A percentile compares a stretch with the other conserved stretches of the same genome.
These are phyloP conservation scores for Thamnidium elegans DNA, from an alignment of 192 early-diverging fungal species.

Conservation along the genomic window DNA sequence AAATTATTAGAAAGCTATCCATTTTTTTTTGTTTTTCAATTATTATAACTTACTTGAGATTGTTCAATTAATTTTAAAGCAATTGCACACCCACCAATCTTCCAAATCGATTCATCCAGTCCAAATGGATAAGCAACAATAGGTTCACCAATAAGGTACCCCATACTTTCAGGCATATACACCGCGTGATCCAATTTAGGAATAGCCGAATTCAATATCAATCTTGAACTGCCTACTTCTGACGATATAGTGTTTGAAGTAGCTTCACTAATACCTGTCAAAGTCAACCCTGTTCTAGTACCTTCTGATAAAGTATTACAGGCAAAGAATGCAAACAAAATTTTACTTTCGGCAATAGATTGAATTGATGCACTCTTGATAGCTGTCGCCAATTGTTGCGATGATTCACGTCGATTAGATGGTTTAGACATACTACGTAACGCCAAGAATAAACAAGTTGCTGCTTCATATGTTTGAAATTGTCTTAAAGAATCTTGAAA, in stretches of 20 bases:
- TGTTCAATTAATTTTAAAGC: conserved; percentile 58
- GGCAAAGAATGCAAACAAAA: conserved; percentile 59
- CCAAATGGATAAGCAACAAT: conserved; percentile 55
- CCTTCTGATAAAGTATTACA: conserved; percentile 45
- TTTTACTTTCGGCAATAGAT: conserved; percentile 58
- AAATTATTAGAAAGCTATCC: background rate
- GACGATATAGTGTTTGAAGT: conserved; percentile 33
- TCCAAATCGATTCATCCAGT: conserved; percentile 68
- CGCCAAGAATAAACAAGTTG: conserved; percentile 50
- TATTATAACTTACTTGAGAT: conserved; percentile 47
- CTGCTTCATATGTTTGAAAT: conserved; percentile 68
- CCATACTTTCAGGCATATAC: conserved; percentile 37
- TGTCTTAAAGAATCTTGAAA: conserved; percentile 64
- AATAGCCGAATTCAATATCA: conserved; percentile 53
- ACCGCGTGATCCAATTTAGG: conserved; percentile 52
- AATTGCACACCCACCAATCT: conserved; percentile 66
- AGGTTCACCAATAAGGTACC: conserved; percentile 50
- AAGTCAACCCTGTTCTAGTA: conserved; percentile 31
- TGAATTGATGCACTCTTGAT: conserved; percentile 50
- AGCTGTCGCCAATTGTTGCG: conserved; percentile 50
- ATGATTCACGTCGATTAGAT: conserved; percentile 24
- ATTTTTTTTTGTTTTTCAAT: background rate
- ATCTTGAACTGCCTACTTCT: conserved; percentile 6
- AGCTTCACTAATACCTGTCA: conserved; percentile 31
- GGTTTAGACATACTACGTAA: conserved; percentile 30